Evolutionary conservation across 345 rosid species (phyloP).

Genomic region (Raphanus raphanistrum): DNA sequence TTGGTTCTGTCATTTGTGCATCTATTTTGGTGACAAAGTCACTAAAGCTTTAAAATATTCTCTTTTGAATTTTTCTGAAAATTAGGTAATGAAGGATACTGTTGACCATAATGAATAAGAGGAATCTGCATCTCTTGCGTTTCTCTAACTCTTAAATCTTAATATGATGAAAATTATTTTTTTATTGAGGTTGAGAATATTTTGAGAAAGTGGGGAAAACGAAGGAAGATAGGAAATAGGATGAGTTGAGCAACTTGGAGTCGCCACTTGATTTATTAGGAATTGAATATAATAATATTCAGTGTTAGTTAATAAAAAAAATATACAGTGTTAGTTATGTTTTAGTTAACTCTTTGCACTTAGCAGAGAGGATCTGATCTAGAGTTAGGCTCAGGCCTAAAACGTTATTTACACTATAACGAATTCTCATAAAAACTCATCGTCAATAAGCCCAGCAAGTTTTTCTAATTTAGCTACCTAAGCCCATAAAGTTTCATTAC

Average conservation of each 20-base stretch:
- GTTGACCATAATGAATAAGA: conserved; percentile 1
- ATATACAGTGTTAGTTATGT: background rate
- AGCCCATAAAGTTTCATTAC: background rate
- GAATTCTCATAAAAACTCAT: background rate
- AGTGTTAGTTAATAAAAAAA: too few relatives aligned
- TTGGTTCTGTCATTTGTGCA: background rate
- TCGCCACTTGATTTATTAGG: background rate
- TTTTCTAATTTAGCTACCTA: background rate
- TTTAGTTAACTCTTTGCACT: background rate
- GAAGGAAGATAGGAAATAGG: background rate
- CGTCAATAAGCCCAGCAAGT: background rate
- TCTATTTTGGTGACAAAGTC: conserved; percentile 24
- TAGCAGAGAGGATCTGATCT: background rate
- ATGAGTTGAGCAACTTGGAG: background rate
- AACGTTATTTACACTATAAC: background rate
- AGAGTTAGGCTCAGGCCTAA: background rate
- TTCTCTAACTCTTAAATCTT: background rate
- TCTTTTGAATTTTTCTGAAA: conserved; percentile 5
- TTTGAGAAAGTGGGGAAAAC: background rate
- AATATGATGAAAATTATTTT: background rate
- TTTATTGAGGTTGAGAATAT: background rate
- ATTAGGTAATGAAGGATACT: conserved; percentile 13
- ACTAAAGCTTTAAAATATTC: background rate
- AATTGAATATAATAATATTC: too few relatives aligned
- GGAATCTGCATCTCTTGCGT: background rate